These are phyloP conservation scores for Cutaneotrichosporon dermatis DNA, from an alignment of 1,284 basidiomycete genomes.

Conservation along the genomic window DNA sequence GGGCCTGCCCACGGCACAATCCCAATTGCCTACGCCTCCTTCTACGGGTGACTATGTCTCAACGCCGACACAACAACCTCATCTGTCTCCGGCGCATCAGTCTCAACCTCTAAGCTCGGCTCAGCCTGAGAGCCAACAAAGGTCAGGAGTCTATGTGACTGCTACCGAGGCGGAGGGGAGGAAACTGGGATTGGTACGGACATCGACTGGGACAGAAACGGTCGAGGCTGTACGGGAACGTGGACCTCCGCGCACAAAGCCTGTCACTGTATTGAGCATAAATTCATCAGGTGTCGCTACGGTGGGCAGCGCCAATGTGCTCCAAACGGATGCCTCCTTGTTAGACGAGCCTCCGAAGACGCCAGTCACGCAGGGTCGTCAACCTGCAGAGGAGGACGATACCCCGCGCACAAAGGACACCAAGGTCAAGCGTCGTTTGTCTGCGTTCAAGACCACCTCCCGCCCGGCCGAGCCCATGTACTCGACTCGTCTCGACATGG, in stretches of 20 bases:
- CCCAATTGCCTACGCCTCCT: slow-evolving; percentile 10
- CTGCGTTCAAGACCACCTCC: slow-evolving; percentile 27
- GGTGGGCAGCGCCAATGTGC: slow-evolving; percentile 30
- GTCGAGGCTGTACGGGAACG: slow-evolving; percentile 16
- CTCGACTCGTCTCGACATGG: slow-evolving; percentile 36
- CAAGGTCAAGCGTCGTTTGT: slow-evolving; percentile 28
- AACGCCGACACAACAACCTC: not conserved
- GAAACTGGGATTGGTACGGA: slow-evolving; percentile 34
- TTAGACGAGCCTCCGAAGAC: slow-evolving; percentile 21
- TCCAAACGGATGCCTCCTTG: slow-evolving; percentile 37
- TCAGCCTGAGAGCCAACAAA: too few species aligned
- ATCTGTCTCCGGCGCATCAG: not conserved
- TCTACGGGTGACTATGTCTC: slow-evolving; percentile 8
- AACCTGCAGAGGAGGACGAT: slow-evolving; percentile 23
- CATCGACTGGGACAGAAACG: slow-evolving; percentile 27
- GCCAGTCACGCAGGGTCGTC: slow-evolving; percentile 11
- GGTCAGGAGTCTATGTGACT: slow-evolving; percentile 32
- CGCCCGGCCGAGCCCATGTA: slow-evolving; percentile 32
- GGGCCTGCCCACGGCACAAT: not conserved
- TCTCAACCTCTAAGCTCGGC: too few species aligned
- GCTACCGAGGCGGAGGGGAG: slow-evolving; percentile 35
- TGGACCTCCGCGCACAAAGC: slow-evolving; percentile 24
- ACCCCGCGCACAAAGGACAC: slow-evolving; percentile 27
- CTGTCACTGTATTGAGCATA: slow-evolving; percentile 29
- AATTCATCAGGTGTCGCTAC: slow-evolving; percentile 30